Conservation (phyloP, 257 asterid genomes). For the Thymus mandschuricus region DNA sequence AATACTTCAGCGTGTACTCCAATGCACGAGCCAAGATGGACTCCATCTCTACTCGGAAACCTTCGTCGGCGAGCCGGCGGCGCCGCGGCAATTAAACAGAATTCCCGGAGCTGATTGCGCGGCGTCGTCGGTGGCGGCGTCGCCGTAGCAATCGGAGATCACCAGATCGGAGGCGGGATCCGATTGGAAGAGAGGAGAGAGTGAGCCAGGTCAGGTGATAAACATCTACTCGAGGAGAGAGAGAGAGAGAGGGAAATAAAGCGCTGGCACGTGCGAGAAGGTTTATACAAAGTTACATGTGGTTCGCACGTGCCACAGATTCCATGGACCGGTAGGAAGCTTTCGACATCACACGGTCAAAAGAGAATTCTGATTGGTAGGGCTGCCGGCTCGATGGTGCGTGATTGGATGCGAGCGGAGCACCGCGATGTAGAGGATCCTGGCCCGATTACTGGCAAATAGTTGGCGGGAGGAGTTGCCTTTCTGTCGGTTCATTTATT, state of each 20-base stretch:
- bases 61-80: constrained; percentile 28
- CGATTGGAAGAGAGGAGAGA: constrained; percentile 25
- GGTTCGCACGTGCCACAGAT: constrained; percentile 49
- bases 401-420: constrained; percentile 16
- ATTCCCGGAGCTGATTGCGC: constrained; percentile 14
- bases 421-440: constrained; percentile 30
- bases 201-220: constrained; percentile 34
- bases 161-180: constrained; percentile 46
- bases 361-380: constrained; percentile 13
- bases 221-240: constrained; percentile 21
- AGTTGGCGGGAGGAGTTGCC: constrained; percentile 46
- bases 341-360: constrained; percentile 40
- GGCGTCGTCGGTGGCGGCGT: constrained; percentile 28
- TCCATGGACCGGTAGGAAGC: constrained; percentile 37
- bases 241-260: neutral
- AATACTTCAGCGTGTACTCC: constrained; percentile 93
- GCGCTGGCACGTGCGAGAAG: constrained; percentile 55
- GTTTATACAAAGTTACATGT: neutral
- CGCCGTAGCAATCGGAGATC: constrained; percentile 36
- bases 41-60: constrained; percentile 57
- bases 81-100: constrained; percentile 16
- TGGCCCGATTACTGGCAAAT: constrained; percentile 22
- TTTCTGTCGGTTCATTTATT: constrained; percentile 36
- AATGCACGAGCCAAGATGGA: constrained; percentile 90
- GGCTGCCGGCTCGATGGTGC: neutral